phyloP scores from a whole-genome alignment of 2,329 filamentous ascomycete species.

The Fusarium sp. region DNA sequence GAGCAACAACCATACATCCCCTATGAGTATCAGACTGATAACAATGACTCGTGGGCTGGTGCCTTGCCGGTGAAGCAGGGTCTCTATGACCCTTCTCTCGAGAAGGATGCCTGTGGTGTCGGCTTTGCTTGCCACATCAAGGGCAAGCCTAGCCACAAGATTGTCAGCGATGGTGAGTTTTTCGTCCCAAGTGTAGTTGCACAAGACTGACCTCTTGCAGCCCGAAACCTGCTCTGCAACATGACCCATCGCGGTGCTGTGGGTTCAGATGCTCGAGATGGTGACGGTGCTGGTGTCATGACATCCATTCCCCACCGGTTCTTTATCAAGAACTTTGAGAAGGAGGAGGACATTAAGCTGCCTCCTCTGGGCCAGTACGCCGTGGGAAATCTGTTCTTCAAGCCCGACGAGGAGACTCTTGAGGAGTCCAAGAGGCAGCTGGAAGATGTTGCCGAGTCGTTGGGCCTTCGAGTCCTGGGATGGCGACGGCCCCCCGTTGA shows the following conservation, averaged over 20 bases:
- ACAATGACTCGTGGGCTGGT: slow-evolving; percentile 90
- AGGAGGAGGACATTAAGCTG: slow-evolving; percentile 87
- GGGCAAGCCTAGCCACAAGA: slow-evolving; percentile 96
- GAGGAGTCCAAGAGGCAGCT: slow-evolving; percentile 92
- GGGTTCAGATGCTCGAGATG: slow-evolving; percentile 96
- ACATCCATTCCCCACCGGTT: slow-evolving; percentile 98
- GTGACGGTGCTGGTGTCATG: slow-evolving; percentile 99
- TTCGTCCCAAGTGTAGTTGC: neutral
- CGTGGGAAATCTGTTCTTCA: slow-evolving; percentile 98
- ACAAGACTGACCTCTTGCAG: slow-evolving; percentile 55
- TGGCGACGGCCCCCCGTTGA: slow-evolving; percentile 97
- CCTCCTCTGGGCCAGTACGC: slow-evolving; percentile 94
- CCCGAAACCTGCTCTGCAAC: slow-evolving; percentile 95
- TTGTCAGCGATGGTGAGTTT: slow-evolving; percentile 92
- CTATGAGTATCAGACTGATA: slow-evolving; percentile 90
- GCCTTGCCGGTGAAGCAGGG: slow-evolving; percentile 98
- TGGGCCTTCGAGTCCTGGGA: slow-evolving; percentile 90
- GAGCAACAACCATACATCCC: slow-evolving; percentile 71
- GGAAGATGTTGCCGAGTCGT: slow-evolving; percentile 89
- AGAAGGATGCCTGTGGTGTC: slow-evolving; percentile 99
- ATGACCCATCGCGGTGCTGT: slow-evolving; percentile 99
- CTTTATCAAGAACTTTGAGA: slow-evolving; percentile 98
- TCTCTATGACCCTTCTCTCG: slow-evolving; percentile 93
- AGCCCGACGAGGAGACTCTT: slow-evolving; percentile 90
- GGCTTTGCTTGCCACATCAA: slow-evolving; percentile 99